A percentile compares a stretch with the other conserved stretches of the same genome.
Conservation (phyloP, 2,329 filamentous ascomycete species). For the Venturia oleaginea region DNA sequence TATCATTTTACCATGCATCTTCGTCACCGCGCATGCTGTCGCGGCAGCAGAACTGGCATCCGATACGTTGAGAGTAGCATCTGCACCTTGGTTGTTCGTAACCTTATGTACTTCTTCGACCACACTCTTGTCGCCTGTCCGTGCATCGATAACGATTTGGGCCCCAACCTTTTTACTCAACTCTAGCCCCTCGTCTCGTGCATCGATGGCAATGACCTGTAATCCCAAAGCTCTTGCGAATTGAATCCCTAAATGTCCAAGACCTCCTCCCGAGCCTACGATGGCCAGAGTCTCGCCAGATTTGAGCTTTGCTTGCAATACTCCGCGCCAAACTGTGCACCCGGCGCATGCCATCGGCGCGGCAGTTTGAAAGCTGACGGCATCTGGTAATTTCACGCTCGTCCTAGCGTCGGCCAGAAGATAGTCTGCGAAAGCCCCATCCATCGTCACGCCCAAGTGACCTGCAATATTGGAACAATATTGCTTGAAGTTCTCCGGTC, state of each 20-base stretch:
- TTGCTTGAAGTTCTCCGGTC: conserved; percentile 40
- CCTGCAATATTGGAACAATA: conserved; percentile 42
- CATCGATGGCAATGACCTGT: conserved; percentile 45
- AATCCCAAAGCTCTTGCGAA: conserved; percentile 44
- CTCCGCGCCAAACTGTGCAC: conserved; percentile 40
- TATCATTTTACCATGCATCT: conserved; percentile 49
- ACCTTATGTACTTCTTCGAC: conserved; percentile 39
- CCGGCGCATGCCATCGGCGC: conserved; percentile 51
- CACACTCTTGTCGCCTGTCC: conserved; percentile 36
- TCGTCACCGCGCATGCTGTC: conserved; percentile 46
- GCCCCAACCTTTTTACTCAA: conserved; percentile 41
- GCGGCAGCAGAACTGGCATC: conserved; percentile 44
- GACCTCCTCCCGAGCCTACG: conserved; percentile 23
- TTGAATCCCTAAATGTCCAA: conserved; percentile 44
- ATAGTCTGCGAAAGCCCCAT: conserved; percentile 52
- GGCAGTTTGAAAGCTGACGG: conserved; percentile 41
- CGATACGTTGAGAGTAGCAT: conserved; percentile 45
- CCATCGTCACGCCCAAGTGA: conserved; percentile 39
- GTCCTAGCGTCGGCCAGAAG: conserved; percentile 41
- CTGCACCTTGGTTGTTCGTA: conserved; percentile 42
- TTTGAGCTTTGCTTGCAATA: conserved; percentile 34
- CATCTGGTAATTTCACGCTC: conserved; percentile 39
- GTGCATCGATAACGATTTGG: conserved; percentile 44
- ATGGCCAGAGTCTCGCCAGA: conserved; percentile 32
- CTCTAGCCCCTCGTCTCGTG: conserved; percentile 44